Evolutionary conservation across 257 asterid species (phyloP), one percentile per base, ranked within the genome.

Genomic region (Cruciata laevipes): DNA sequence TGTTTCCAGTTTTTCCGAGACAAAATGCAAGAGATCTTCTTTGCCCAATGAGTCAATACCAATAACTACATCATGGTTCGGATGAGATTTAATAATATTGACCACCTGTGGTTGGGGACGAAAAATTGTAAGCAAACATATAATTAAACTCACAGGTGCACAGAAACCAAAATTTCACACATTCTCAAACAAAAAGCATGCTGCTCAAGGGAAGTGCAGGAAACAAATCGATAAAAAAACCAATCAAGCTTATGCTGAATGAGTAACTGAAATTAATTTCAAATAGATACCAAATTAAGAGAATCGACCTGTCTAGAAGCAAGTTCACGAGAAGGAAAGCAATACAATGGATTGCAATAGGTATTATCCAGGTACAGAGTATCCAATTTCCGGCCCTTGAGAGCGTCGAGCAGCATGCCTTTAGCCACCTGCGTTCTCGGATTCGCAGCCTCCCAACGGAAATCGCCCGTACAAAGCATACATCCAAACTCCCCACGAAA

Each of bases 401-500:
- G 86, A 79, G 91, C 92, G 71, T 85, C 83, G 61, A 82, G 94
- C 68, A 89, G 71, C 91, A 84, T 69, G 27, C 82, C 64, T 79
- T 78, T 89, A 76, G 84, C 86, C 71, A 42, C 73, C 72, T 76
- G 78, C 3, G 73, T 78, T 66, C 79, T 81, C 63, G 70, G 61
- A 42, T 74, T 71, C 66, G 63, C 63, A 37, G 59, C 73, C 76
- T 91, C 91, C 96, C 97, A 91, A 60, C 96, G 91, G 67, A 91
- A 91, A 79, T 91, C 98, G 74, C 98, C 98, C 40, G 98, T 89
- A 71, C 72, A 80, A 32, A 91, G 91, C 87, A 77, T 76, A 73
- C 84, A 79, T 35, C 98, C 96, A 73, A 87, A 85, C 27, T 87
- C 96, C 68, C 98, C 98, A 7, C 89, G 95, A 76, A 91, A 89